Evolutionary conservation across 2,329 filamentous ascomycete genomes (phyloP).

Genomic region (Neonectria magnoliae): DNA sequence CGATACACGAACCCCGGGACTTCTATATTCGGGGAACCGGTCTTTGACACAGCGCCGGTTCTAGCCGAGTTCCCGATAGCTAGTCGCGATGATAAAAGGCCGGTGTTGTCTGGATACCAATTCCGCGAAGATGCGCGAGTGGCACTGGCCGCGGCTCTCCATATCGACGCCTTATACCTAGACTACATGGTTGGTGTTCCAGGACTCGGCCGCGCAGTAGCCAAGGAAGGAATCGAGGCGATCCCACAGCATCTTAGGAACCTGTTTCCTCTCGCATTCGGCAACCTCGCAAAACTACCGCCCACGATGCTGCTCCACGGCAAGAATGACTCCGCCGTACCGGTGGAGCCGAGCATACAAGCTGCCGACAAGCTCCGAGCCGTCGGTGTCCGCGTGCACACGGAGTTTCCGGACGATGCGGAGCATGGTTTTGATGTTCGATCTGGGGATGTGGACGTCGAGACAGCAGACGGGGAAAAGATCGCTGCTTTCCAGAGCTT

Average conservation of each 20-base stretch:
- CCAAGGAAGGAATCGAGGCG: slow-evolving; percentile 13
- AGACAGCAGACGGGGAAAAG: slow-evolving; percentile 15
- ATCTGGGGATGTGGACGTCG: slow-evolving; percentile 28
- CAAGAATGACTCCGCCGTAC: slow-evolving; percentile 35
- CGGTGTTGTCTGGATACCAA: slow-evolving; percentile 20
- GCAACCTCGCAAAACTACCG: slow-evolving; percentile 20
- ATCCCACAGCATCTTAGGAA: slow-evolving; percentile 25
- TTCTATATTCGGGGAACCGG: slow-evolving; percentile 24
- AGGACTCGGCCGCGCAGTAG: slow-evolving; percentile 20
- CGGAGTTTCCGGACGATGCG: slow-evolving; percentile 32
- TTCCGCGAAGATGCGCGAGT: slow-evolving; percentile 2
- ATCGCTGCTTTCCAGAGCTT: slow-evolving; percentile 13
- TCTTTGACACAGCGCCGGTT: slow-evolving; percentile 23
- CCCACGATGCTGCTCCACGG: slow-evolving; percentile 33
- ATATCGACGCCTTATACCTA: slow-evolving; percentile 32
- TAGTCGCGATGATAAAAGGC: slow-evolving; percentile 16
- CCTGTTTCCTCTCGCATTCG: slow-evolving; percentile 33
- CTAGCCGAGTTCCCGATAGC: slow-evolving; percentile 25
- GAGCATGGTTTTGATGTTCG: slow-evolving; percentile 36
- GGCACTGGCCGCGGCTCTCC: slow-evolving; percentile 28
- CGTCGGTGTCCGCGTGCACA: slow-evolving; percentile 9
- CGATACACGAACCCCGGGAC: slow-evolving; percentile 30
- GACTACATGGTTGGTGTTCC: slow-evolving; percentile 35
- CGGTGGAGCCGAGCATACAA: slow-evolving; percentile 25
- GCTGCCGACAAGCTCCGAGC: slow-evolving; percentile 33